Percentiles rank a stretch among this genome's conserved stretches.
These are phyloP conservation scores for Cryptosporidium canis DNA, from an alignment of 169 alveolate genomes.

Conservation along the genomic window DNA sequence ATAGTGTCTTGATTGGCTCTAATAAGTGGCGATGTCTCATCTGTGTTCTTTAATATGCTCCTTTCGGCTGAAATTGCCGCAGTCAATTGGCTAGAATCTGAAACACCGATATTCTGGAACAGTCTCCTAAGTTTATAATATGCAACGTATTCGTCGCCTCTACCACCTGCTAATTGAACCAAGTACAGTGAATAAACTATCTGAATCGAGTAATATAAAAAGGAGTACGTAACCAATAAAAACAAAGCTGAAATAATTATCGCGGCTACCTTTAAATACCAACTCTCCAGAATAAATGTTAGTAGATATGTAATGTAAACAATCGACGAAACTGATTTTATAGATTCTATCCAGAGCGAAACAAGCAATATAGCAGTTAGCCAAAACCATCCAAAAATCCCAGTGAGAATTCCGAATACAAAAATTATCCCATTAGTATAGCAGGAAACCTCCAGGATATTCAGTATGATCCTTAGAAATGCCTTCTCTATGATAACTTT, in stretches of 20 bases:
- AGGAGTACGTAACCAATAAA: background rate
- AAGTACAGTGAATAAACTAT: slow-evolving; percentile 53
- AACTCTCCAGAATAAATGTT: background rate
- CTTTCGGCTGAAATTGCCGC: background rate
- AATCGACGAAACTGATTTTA: slow-evolving; percentile 3
- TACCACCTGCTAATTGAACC: slow-evolving; percentile 73
- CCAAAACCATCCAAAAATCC: slow-evolving; percentile 44
- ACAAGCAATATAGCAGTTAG: slow-evolving; percentile 33
- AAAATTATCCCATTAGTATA: slow-evolving; percentile 3
- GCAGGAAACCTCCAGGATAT: slow-evolving; percentile 17
- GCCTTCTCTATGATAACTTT: background rate
- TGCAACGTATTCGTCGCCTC: slow-evolving; percentile 60
- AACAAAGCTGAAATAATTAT: background rate
- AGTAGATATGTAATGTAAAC: slow-evolving; percentile 16
- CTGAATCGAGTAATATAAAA: slow-evolving; percentile 39
- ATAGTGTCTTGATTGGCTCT: background rate
- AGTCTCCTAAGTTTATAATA: slow-evolving; percentile 46
- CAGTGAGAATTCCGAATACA: background rate
- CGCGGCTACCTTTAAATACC: background rate
- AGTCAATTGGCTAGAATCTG: background rate
- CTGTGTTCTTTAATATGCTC: background rate
- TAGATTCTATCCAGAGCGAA: slow-evolving; percentile 38
- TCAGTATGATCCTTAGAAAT: background rate
- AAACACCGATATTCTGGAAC: background rate
- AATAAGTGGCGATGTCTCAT: slow-evolving; percentile 17